A percentile compares a stretch with the other conserved stretches of the same genome.
Conservation (phyloP, 495 filamentous ascomycete species). For the Xylaria palmicola region DNA sequence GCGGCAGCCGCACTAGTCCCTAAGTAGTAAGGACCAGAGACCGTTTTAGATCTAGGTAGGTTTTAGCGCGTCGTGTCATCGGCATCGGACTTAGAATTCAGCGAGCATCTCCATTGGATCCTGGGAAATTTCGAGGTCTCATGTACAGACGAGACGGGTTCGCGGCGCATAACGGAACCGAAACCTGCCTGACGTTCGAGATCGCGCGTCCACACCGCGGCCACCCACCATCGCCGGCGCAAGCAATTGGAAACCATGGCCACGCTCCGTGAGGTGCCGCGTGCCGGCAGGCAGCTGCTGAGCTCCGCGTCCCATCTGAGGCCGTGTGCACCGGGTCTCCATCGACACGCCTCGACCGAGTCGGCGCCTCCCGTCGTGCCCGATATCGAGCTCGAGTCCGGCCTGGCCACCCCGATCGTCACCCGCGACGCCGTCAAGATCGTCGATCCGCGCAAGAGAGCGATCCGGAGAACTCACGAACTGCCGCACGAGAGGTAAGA, state of each 20-base stretch:
- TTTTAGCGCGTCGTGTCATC: background rate
- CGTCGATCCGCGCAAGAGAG: slow-evolving; percentile 43
- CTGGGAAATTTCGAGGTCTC: slow-evolving; percentile 13
- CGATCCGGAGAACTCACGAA: slow-evolving; percentile 37
- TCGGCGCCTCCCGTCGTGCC: slow-evolving; percentile 13
- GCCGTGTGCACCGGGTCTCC: slow-evolving; percentile 22
- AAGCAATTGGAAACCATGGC: slow-evolving; percentile 25
- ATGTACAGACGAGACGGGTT: background rate
- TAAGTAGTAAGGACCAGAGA: background rate
- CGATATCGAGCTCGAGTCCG: slow-evolving; percentile 43
- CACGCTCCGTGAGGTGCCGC: slow-evolving; percentile 27
- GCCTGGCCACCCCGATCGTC: slow-evolving; percentile 32
- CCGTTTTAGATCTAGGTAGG: no score
- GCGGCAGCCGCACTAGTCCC: no score
- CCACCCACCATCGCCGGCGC: background rate
- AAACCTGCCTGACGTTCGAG: slow-evolving; percentile 3
- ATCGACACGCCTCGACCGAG: slow-evolving; percentile 40
- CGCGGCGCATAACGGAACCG: no score
- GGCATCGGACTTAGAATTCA: slow-evolving; percentile 17
- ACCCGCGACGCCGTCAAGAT: slow-evolving; percentile 32
- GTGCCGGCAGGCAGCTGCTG: slow-evolving; percentile 25
- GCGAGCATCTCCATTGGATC: background rate
- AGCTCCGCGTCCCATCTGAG: slow-evolving; percentile 19
- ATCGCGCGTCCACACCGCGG: slow-evolving; percentile 6
- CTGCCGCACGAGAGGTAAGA: slow-evolving; percentile 41